These are phyloP conservation scores for Fraxinus greggii DNA, from an alignment of 305 asterid genomes.

Conservation along the genomic window DNA sequence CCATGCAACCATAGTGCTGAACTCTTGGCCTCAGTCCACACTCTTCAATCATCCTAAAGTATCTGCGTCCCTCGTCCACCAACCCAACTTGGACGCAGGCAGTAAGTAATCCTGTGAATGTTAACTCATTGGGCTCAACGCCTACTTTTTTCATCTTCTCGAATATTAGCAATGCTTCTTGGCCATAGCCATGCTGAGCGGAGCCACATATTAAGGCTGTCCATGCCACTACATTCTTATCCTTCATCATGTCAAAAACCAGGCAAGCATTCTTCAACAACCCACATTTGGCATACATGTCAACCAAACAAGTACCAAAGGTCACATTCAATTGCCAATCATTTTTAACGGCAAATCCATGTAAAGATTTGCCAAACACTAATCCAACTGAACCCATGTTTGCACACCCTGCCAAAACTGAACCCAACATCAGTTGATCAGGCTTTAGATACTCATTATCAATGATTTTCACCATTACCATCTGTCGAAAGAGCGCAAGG, in stretches of 20 bases:
- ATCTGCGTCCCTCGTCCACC: conserved; percentile 63
- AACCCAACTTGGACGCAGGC: conserved; percentile 58
- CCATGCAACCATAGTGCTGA: conserved; percentile 81
- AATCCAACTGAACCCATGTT: conserved; percentile 54
- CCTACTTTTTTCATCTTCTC: conserved; percentile 49
- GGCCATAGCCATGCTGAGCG: conserved; percentile 47
- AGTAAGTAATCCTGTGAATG: conserved; percentile 60
- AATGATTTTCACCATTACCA: conserved; percentile 26
- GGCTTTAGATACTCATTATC: conserved; percentile 34
- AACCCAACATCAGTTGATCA: conserved; percentile 47
- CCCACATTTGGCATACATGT: conserved; percentile 72
- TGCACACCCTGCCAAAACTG: conserved; percentile 47
- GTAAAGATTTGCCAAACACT: conserved; percentile 50
- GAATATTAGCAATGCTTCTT: conserved; percentile 48
- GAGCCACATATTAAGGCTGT: conserved; percentile 65
- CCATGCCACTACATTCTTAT: conserved; percentile 59
- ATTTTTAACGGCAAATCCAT: conserved; percentile 50
- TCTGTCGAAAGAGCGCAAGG: conserved; percentile 42
- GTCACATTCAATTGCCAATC: conserved; percentile 51
- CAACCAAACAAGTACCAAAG: conserved; percentile 56
- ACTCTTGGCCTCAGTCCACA: conserved; percentile 49
- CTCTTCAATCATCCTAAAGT: conserved; percentile 45
- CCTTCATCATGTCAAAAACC: conserved; percentile 42
- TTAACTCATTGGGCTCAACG: conserved; percentile 56
- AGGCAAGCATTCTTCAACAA: conserved; percentile 42